Base-by-base conservation (phyloP, 129 eudicot genomes). In the Flaveria sonorensis region DNA sequence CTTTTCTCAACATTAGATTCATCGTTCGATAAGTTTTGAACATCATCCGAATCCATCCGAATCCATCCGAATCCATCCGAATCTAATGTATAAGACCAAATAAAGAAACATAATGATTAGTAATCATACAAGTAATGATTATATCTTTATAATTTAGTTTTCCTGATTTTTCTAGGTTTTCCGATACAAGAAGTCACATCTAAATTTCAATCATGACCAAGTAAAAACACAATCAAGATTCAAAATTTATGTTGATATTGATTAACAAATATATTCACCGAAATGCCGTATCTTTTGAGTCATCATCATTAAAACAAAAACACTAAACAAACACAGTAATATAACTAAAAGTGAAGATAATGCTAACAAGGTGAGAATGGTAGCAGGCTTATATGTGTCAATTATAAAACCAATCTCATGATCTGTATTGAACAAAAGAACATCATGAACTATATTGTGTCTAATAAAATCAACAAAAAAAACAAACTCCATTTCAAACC, bases 401-500 rank as follows among this genome's bases (percentile, higher is more conserved):
- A 28, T 16, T 47, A 28, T 11, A 16, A 53, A 57, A 73, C 12
- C 55, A 12, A 40, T 21, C 26, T 30, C 46, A 3, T 26, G 11
- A 68, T 23, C 55, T 4, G 26, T 56, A 78, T 59, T 62, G 12
- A 71, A 36, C 57, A 23, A 71, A 30, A 65, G 6, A 76, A 32
- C 55, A 62, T 24, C 32, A 73, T 20, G 5, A 61, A 46, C 30
- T 43, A 74, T 18, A 74, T 26, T 60, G 70, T 43, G 40, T 36
- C 53, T 73, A 56, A 19, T 56, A 6, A 72, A 72, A 72, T 10
- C 75, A 28, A 10, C 75, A n/a, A 15, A 71, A n/a, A 28, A 47
- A 69, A 46, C 18, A n/a, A n/a, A 68, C 8, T 10, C 4, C 72
- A 48, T 11, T 13, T 48, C 15, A 47, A 13, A 47, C 53, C 23